Percentiles rank a stretch among this genome's conserved stretches.
phyloP scores from a whole-genome alignment of 306 rosid species.

The Vigna hirtella region DNA sequence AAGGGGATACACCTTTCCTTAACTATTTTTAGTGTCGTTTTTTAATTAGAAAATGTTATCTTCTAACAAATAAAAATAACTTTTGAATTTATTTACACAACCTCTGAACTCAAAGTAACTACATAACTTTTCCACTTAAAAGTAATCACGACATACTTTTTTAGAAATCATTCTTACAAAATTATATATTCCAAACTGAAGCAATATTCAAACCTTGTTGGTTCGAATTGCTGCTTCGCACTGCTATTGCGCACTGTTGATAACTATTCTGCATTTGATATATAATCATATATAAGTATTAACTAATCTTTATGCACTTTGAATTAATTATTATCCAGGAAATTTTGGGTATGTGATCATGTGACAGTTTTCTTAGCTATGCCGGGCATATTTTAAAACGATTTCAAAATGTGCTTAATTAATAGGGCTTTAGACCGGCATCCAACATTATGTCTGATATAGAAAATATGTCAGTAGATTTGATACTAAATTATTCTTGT shows the following conservation, averaged over 20 bases:
- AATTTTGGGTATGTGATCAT: neutral
- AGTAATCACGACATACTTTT: no score
- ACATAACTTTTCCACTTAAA: no score
- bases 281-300: neutral
- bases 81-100: no score
- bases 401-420: slow-evolving; percentile 6
- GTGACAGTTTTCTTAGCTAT: neutral
- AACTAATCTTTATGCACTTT: neutral
- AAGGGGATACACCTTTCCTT: no score
- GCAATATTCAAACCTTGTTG: neutral
- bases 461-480: neutral
- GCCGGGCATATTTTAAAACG: neutral
- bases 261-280: neutral
- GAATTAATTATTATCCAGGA: slow-evolving; percentile 1
- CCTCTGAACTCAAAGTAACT: no score
- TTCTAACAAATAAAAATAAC: no score
- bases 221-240: no score
- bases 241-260: neutral
- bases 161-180: no score
- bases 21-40: no score
- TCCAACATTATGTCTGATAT: slow-evolving; percentile 3
- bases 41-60: no score
- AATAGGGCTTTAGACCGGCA: neutral
- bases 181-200: no score
- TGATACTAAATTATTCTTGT: neutral